A percentile compares a stretch with the other conserved stretches of the same genome.
Evolutionary conservation across 1,284 basidiomycete genomes (phyloP).

Genomic region (Trichosporon sp.): DNA sequence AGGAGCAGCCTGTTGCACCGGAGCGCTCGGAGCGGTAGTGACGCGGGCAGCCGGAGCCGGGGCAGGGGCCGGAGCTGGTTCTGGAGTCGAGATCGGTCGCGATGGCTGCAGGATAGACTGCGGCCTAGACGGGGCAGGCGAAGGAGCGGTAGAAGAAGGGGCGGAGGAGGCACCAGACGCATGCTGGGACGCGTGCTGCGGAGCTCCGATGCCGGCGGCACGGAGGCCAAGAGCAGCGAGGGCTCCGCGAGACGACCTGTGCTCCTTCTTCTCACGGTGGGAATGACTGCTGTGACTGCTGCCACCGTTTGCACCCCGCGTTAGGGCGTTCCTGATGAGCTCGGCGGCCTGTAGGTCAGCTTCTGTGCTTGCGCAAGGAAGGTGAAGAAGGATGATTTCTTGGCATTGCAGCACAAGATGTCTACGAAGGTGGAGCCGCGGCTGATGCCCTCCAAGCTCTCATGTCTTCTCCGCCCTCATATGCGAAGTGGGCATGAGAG

Average conservation of each 20-base stretch:
- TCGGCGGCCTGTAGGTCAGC: conserved; percentile 19
- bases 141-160: background rate
- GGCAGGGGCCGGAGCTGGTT: background rate
- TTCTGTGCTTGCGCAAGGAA: background rate
- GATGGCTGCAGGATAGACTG: conserved; percentile 26
- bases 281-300: no score
- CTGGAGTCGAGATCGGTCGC: conserved; percentile 18
- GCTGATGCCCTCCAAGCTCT: no score
- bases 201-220: conserved; percentile 28
- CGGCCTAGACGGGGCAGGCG: background rate
- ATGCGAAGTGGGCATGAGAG: background rate
- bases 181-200: conserved; percentile 2
- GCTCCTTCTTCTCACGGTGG: background rate
- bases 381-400: no score
- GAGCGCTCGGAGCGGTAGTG: conserved; percentile 17
- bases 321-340: conserved; percentile 16
- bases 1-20: background rate
- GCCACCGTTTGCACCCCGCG: background rate
- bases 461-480: background rate
- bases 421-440: no score
- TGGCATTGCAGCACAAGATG: no score
- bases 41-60: background rate
- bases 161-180: background rate
- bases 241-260: conserved; percentile 27
- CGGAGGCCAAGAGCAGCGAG: conserved; percentile 37